These are phyloP conservation scores for Mycena maculata DNA, from an alignment of 768 basidiomycete species.

Conservation along the genomic window DNA sequence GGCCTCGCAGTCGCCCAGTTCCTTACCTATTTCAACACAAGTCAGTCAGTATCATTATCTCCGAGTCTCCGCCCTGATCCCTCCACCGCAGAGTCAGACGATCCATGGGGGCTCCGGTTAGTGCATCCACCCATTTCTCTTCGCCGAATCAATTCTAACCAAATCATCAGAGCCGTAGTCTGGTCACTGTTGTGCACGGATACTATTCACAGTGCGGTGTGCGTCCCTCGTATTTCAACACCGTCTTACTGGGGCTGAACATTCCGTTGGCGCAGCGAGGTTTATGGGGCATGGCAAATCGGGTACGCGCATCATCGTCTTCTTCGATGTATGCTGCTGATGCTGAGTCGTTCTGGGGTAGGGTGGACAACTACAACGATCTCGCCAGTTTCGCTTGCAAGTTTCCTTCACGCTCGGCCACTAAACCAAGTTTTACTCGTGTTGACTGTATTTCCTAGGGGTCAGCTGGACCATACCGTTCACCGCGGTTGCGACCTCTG, in stretches of 20 bases:
- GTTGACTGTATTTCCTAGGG: constrained; percentile 45
- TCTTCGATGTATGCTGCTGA: neutral
- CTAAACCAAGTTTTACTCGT: too few relatives aligned
- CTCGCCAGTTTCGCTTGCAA: constrained; percentile 45
- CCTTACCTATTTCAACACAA: constrained; percentile 50
- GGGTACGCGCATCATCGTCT: constrained; percentile 37
- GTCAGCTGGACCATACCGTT: constrained; percentile 64
- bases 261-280: constrained; percentile 37
- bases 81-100: constrained; percentile 4
- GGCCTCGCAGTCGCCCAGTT: constrained; percentile 58
- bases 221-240: constrained; percentile 27
- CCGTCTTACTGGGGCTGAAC: neutral
- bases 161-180: constrained; percentile 37
- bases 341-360: constrained; percentile 23
- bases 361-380: constrained; percentile 55
- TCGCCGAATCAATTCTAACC: neutral
- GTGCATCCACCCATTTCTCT: neutral
- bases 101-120: constrained; percentile 1
- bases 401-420: constrained; percentile 42
- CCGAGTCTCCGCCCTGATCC: neutral
- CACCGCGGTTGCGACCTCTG: constrained; percentile 58
- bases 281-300: constrained; percentile 50
- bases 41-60: constrained; percentile 34
- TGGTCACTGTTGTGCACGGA: constrained; percentile 48
- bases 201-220: constrained; percentile 52